phyloP scores from a whole-genome alignment of 1,139 yeast genomes.

The Saccharomyces pastorianus region DNA sequence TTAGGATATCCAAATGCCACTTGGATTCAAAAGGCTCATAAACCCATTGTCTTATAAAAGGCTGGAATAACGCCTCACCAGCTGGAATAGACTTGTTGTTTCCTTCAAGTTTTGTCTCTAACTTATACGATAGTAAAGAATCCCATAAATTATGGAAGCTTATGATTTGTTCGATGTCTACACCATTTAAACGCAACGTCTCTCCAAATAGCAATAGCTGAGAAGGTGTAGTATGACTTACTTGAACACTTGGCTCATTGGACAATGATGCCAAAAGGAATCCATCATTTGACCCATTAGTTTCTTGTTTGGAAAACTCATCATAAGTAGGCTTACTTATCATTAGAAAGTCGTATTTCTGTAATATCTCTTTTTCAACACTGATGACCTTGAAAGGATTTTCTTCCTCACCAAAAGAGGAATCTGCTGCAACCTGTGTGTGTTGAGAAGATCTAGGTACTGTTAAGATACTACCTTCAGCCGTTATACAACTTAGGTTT shows the following conservation, averaged over 20 bases:
- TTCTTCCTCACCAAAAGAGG: constrained; percentile 44
- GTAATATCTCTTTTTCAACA: constrained; percentile 33
- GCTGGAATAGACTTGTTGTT: not conserved
- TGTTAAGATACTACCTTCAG: constrained; percentile 30
- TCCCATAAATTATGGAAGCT: constrained; percentile 24
- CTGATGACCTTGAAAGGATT: constrained; percentile 43
- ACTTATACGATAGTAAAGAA: constrained; percentile 25
- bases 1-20: constrained; percentile 52
- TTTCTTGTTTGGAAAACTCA: constrained; percentile 3
- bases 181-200: not conserved
- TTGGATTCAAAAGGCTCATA: constrained; percentile 67
- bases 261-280: constrained; percentile 29
- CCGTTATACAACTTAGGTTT: constrained; percentile 41
- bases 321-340: constrained; percentile 24
- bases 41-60: constrained; percentile 60
- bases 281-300: constrained; percentile 29
- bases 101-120: constrained; percentile 4
- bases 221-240: not conserved
- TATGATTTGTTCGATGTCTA: constrained; percentile 7
- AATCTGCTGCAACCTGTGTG: constrained; percentile 36
- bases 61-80: constrained; percentile 37
- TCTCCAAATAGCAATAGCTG: not conserved
- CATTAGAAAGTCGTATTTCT: constrained; percentile 43
- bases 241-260: not conserved
- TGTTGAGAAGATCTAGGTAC: constrained; percentile 42